These are phyloP conservation scores for Parmelia sp. DNA, from an alignment of 495 filamentous ascomycete species.

Conservation along the genomic window DNA sequence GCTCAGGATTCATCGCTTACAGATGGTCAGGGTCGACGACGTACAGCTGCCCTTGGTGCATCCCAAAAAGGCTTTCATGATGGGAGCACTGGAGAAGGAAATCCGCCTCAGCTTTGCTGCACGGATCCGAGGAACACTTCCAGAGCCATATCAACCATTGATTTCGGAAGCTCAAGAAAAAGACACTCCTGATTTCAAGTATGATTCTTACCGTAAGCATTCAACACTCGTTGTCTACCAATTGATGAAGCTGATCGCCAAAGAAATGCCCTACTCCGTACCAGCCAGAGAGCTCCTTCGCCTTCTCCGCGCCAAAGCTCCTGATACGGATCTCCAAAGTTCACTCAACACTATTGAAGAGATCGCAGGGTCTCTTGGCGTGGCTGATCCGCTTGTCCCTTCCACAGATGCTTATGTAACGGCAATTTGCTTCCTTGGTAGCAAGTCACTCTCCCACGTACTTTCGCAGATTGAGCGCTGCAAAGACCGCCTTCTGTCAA, in stretches of 20 bases:
- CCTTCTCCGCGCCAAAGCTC: slow-evolving; percentile 74
- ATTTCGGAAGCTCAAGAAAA: slow-evolving; percentile 86
- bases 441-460: slow-evolving; percentile 92
- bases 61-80: slow-evolving; percentile 87
- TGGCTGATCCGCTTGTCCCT: slow-evolving; percentile 66
- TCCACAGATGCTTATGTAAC: slow-evolving; percentile 93
- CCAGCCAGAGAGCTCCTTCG: slow-evolving; percentile 73
- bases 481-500: slow-evolving; percentile 79
- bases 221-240: slow-evolving; percentile 12
- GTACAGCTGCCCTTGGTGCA: slow-evolving; percentile 67
- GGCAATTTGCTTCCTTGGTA: slow-evolving; percentile 82
- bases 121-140: slow-evolving; percentile 89
- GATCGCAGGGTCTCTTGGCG: slow-evolving; percentile 57
- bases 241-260: slow-evolving; percentile 14
- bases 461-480: slow-evolving; percentile 92
- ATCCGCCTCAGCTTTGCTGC: slow-evolving; percentile 94
- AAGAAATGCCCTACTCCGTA: slow-evolving; percentile 71
- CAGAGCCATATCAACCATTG: slow-evolving; percentile 71
- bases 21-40: slow-evolving; percentile 61
- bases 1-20: slow-evolving; percentile 1
- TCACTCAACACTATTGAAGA: slow-evolving; percentile 71
- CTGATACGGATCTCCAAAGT: slow-evolving; percentile 72
- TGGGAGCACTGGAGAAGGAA: slow-evolving; percentile 89
- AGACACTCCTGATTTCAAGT: slow-evolving; percentile 93
- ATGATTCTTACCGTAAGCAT: slow-evolving; percentile 64